phyloP scores from a whole-genome alignment of 305 asterid genomes.

The Fraxinus baroniana region DNA sequence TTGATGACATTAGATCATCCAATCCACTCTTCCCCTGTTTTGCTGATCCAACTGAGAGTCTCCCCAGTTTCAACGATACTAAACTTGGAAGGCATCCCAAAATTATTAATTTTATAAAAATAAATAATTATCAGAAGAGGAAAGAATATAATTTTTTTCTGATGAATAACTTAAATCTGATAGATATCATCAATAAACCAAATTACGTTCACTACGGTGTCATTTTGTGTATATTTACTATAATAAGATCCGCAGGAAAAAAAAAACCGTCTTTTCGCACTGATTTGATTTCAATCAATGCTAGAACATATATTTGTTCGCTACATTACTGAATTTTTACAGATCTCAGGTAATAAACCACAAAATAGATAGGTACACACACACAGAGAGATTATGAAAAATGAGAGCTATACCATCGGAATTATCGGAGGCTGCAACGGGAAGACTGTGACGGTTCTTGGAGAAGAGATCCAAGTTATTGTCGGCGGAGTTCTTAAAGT shows the following conservation, averaged over 20 bases:
- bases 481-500: conserved; percentile 38
- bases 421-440: conserved; percentile 61
- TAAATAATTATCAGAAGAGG: not conserved
- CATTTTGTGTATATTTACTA: conserved; percentile 13
- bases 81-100: conserved; percentile 23
- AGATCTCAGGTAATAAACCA: not conserved
- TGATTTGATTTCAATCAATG: conserved; percentile 5
- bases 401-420: conserved; percentile 46
- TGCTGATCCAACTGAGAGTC: conserved; percentile 78
- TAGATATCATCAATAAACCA: conserved; percentile 4
- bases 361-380: not conserved
- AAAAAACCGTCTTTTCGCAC: conserved; percentile 1
- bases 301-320: not conserved
- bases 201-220: conserved; percentile 21
- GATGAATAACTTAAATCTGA: not conserved
- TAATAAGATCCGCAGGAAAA: not conserved
- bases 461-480: conserved; percentile 88
- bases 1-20: conserved; percentile 69
- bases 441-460: conserved; percentile 66
- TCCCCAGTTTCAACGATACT: conserved; percentile 73
- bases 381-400: not conserved
- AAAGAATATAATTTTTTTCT: not conserved
- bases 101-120: not conserved
- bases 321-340: not conserved
- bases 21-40: conserved; percentile 60